Evolutionary conservation across 148 eudicot species (phyloP), one percentile per base, ranked within the genome.

Genomic region (Chenopodium quinoa): DNA sequence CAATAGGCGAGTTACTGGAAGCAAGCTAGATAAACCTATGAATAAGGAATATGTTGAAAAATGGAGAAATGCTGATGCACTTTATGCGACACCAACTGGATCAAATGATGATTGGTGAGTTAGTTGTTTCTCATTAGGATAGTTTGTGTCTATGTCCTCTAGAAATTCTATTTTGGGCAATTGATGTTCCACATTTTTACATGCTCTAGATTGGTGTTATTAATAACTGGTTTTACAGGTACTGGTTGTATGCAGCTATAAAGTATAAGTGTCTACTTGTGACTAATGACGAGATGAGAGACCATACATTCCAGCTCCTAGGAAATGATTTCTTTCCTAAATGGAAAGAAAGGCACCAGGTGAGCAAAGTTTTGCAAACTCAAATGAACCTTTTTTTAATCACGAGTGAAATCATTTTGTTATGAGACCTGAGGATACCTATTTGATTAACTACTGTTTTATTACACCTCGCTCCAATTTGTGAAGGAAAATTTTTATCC

Each of bases 261-360:
- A 94, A 91, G 80, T 91, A 76, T 70, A 92, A 89, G 85, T 88
- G 94, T 87, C 86, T 94, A 78, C 71, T 94, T 54, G 93, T 94
- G 81, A 94, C 98, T 74, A 94, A 94, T 52, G 98, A 94, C 78
- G 97, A 92, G 87, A 94, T 94, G 98, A 90, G 98, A 83, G 97
- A 94, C 86, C 98, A 94, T 82, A 87, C 88, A 32, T 92, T 92
- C 75, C 97, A 92, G 69, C 92, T 94, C 34, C 75, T 94, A 71
- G 98, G 98, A 71, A 92, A 90, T 85, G 98, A 94, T 85, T 94
- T 94, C 71, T 94, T 94, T 75, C 92, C 97, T 2, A 94, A 84
- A 87, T 92, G 98, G 98, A 94, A 94, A 81, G 98, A 94, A 85
- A 89, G 98, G 84, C 98, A 94, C 86, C 98, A 94, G 92, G 98